Evolutionary conservation across 2,329 filamentous ascomycete species (phyloP), one percentile per base, ranked within the genome.

Genomic region (Xylaria multiplex): DNA sequence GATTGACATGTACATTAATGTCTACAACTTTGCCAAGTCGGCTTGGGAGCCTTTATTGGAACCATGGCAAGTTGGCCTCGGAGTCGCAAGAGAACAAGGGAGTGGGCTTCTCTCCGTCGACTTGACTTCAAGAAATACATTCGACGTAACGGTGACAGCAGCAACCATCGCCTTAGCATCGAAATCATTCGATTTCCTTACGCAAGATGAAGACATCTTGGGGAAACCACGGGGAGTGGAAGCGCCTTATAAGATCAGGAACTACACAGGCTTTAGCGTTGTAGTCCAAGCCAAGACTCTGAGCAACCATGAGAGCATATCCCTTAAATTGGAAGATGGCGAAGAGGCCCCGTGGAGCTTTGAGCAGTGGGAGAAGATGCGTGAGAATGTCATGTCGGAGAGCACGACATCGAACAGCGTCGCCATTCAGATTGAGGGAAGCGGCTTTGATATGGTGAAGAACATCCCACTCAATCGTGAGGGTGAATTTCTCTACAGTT

Each of bases 1-100:
- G n/a, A 90, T 99, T 54, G 93, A 97, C 69, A 93, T 95, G 70
- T 97, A 97, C 78, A 88, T 96, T 73, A 99, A 98, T 74, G 91
- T 99, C 30, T 99, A 97, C 84, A 99, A 99, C 79, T 99, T 99
- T 80, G 96, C 96, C 14, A 99, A 99, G 78, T 99, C 96, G 0
- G 93, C 93, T 3, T 99, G 96, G 96, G 96, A 99, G 78, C 96
- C 96, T 2, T 81, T 99, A 40, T 88, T 99, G 30, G 96, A 99
- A 77, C 96, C 96, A 7, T 99, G 96, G 96, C 90, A 95, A 71
- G 84, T 98, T n/a, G 93, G 93, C 2, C 89, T 99, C 71, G 93
- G 96, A 69, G 88, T 98, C 77, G 89, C 92, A 0, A 94, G 90
- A 72, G 90, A 96, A 64, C 85, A 89, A 30, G 86, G 88, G 48